These are phyloP conservation scores for Alternaria viburni DNA, from an alignment of 2,329 filamentous ascomycete genomes.

Conservation along the genomic window DNA sequence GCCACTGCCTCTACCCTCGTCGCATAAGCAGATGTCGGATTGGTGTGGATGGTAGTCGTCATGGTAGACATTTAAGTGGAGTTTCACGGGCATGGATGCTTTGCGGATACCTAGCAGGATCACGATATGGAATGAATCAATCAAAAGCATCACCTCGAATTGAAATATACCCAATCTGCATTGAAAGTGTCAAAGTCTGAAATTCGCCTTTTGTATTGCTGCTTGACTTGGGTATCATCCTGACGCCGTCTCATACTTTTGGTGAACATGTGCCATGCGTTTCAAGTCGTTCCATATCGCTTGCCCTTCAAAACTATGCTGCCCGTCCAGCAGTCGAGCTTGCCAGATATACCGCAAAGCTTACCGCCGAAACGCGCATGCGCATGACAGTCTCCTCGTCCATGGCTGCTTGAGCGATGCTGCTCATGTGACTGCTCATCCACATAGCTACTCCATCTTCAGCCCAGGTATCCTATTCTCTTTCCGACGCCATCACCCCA, in stretches of 20 bases:
- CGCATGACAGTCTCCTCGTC: neutral
- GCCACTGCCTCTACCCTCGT: constrained; percentile 72
- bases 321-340: neutral
- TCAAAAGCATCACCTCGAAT: constrained; percentile 43
- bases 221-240: constrained; percentile 28
- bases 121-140: constrained; percentile 47
- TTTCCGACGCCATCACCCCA: neutral
- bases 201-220: constrained; percentile 12
- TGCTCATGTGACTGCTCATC: neutral
- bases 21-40: constrained; percentile 49
- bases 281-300: neutral
- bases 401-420: neutral
- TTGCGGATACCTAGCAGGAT: constrained; percentile 42
- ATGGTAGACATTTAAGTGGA: constrained; percentile 41
- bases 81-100: constrained; percentile 47
- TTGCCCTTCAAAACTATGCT: neutral
- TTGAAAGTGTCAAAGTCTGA: constrained; percentile 16
- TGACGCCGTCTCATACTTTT: constrained; percentile 13
- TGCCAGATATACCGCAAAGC: neutral
- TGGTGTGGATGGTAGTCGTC: constrained; percentile 27
- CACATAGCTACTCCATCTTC: neutral
- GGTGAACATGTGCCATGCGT: constrained; percentile 10
- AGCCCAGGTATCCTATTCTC: too few species aligned
- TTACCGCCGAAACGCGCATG: neutral
- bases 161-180: constrained; percentile 26